Conservation (phyloP, 129 eudicot genomes). For the Centaurea solstitialis region DNA sequence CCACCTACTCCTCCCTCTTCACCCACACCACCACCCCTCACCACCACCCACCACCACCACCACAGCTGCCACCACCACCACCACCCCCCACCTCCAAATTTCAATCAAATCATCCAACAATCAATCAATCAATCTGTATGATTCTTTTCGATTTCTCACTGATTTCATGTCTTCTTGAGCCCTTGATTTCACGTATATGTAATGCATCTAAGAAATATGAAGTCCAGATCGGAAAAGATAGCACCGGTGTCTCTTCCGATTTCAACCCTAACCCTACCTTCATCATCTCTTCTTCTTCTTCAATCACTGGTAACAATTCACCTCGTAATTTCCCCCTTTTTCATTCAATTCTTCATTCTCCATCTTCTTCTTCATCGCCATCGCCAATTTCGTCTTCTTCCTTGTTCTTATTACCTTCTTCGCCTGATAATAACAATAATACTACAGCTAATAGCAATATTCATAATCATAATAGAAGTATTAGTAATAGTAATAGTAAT, state of each 20-base stretch:
- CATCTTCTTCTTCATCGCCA: constrained; percentile 11
- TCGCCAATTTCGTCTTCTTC: constrained; percentile 26
- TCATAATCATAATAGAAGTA: background rate
- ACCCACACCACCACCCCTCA: too few relatives aligned
- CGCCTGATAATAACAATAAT: constrained; percentile 2
- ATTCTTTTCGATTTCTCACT: background rate
- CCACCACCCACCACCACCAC: too few relatives aligned
- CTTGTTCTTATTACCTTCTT: constrained; percentile 6
- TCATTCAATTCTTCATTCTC: constrained; percentile 25
- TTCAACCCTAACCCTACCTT: constrained; percentile 82
- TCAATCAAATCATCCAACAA: too few relatives aligned
- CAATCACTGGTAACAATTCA: background rate
- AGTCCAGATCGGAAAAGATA: constrained; percentile 98
- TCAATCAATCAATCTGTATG: too few relatives aligned
- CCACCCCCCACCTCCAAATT: background rate
- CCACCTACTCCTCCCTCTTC: too few relatives aligned
- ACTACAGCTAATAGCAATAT: background rate
- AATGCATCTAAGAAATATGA: constrained; percentile 99
- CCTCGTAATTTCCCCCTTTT: constrained; percentile 37
- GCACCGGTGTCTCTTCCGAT: constrained; percentile 99
- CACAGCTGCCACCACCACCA: too few relatives aligned
- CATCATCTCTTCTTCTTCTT: too few relatives aligned
- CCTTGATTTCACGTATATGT: constrained; percentile 31
- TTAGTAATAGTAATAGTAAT: background rate
- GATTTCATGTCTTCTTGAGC: background rate